Base-by-base conservation (phyloP, 2,329 filamentous ascomycete species). In the Monosporascus sp. region DNA sequence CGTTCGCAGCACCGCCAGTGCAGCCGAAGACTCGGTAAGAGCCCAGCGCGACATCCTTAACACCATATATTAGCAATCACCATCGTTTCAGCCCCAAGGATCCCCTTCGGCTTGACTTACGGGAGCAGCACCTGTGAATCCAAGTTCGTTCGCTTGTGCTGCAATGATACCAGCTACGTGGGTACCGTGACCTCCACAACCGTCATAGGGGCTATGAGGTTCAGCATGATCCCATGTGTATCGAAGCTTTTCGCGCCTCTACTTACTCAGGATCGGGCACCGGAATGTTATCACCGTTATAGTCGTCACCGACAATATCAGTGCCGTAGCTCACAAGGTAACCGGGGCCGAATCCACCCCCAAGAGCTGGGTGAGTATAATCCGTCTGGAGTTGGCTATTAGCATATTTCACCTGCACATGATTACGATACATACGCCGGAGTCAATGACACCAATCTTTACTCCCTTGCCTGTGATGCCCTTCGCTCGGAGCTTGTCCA, bases 101-200 rank as follows among this genome's bases (percentile, higher is more conserved):
- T n/a, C 20, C 22, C 27, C 9, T n/a, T 37, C 19, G 14, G 16
- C 19, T 22, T 22, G 43, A 44, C 55, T 52, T 50, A 57, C 79
- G 0, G 79, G 77, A 0, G 81, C 82, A 9, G 76, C 80, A 17
- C 83, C 83, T 17, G 77, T 78, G 60, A 84, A 80, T n/a, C 77
- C 77, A 38, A 75, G 75, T 0, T 71, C 65, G 62, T 83, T 74
- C 46, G 68, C 64, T 63, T 84, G 78, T 1, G 82, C 83, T 2
- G 81, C 84, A 45, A 87, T 77, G 55, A 82, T 85, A 35, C 85
- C 84, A 2, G 82, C 75, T 24, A 84, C 80, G 65, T 84, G 82
- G 1, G 79, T 83, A 31, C 84, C 83, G 65, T 87, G 83, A 2
- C 82, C 82, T 2, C 64, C 68, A 60, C 80, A 82, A 57, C 79